These are phyloP conservation scores for Aspergillus sp. DNA, from an alignment of 2,329 filamentous ascomycete genomes.

Conservation along the genomic window DNA sequence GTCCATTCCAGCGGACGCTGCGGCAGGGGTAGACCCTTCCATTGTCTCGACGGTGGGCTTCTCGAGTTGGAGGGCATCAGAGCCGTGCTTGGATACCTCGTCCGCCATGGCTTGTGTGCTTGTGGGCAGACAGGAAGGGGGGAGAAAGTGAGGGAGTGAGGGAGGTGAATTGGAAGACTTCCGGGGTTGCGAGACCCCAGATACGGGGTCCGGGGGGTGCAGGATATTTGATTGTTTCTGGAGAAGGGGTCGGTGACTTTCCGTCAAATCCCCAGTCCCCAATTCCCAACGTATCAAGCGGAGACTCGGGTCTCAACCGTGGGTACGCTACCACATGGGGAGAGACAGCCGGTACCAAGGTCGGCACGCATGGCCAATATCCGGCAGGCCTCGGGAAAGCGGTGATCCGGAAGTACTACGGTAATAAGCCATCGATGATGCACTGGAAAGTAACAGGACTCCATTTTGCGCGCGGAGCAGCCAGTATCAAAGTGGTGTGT, in stretches of 20 bases:
- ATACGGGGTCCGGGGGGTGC: background rate
- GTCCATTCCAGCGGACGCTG: slow-evolving; percentile 8
- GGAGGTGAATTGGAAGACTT: background rate
- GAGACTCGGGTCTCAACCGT: background rate
- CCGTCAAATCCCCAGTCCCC: background rate
- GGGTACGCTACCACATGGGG: background rate
- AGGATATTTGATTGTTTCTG: background rate
- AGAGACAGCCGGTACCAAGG: background rate
- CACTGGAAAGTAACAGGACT: background rate
- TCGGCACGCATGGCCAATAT: background rate
- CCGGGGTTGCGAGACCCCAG: background rate
- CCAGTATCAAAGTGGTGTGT: background rate
- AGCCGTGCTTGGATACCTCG: background rate
- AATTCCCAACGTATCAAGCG: background rate
- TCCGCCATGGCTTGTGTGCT: background rate
- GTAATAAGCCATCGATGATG: background rate
- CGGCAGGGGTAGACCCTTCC: background rate
- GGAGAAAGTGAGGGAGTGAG: background rate
- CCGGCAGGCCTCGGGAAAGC: background rate
- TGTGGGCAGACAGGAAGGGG: background rate
- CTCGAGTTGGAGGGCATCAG: background rate
- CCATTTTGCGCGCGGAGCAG: background rate
- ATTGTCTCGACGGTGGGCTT: background rate
- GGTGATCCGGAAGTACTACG: background rate
- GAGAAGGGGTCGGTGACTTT: background rate